phyloP scores from a whole-genome alignment of 305 asterid genomes.

The Fraxinus latifolia region DNA sequence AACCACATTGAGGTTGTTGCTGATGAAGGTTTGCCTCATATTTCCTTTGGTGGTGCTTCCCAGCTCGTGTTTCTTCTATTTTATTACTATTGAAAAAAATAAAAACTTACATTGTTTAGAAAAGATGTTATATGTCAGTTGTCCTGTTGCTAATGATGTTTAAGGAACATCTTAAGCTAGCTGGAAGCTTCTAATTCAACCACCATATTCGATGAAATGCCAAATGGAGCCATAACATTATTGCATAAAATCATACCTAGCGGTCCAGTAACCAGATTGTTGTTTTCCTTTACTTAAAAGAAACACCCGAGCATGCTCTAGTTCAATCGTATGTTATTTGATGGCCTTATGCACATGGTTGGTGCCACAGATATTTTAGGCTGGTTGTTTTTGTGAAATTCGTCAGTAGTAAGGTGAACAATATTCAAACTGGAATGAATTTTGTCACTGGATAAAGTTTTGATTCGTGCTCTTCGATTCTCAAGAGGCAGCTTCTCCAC shows the following conservation, averaged over 20 bases:
- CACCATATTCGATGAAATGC: not conserved
- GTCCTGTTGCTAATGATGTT: not conserved
- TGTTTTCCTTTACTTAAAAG: not conserved
- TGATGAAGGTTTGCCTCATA: constrained; percentile 68
- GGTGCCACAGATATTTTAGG: not conserved
- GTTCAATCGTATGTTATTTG: not conserved
- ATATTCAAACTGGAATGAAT: not conserved
- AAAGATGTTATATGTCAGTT: not conserved
- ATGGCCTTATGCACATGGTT: not conserved
- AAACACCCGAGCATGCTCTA: not conserved
- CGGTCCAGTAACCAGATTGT: not conserved
- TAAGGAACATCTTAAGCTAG: not conserved
- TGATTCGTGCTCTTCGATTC: not conserved
- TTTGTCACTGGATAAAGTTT: not conserved
- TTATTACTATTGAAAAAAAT: not conserved
- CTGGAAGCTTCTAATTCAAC: not conserved
- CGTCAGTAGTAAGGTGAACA: not conserved
- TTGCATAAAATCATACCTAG: not conserved
- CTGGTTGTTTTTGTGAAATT: not conserved
- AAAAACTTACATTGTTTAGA: not conserved
- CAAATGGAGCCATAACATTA: not conserved
- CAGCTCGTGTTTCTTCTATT: constrained; percentile 13
- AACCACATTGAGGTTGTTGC: constrained; percentile 72
- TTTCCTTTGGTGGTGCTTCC: constrained; percentile 23
- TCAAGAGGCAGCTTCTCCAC: not conserved